These are phyloP conservation scores for Podospora conica DNA, from an alignment of 495 filamentous ascomycete genomes.

Conservation along the genomic window DNA sequence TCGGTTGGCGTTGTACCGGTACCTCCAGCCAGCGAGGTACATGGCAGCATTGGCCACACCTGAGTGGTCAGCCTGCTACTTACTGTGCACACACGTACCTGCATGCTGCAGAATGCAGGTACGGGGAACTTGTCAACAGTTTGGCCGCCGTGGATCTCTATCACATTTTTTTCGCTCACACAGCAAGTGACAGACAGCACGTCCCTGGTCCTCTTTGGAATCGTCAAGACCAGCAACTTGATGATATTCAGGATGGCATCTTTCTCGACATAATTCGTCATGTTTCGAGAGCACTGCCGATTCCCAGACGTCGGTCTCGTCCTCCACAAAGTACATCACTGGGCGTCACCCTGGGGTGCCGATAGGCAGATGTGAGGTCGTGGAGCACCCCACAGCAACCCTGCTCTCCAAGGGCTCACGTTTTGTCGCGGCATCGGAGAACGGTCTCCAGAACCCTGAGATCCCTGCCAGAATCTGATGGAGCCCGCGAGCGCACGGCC, in stretches of 20 bases:
- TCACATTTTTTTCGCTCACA: slow-evolving; percentile 4
- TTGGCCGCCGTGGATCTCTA: slow-evolving; percentile 8
- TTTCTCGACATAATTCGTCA: neutral
- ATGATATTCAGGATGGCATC: neutral
- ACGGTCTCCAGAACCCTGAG: slow-evolving; percentile 4
- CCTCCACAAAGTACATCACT: neutral
- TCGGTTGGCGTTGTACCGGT: slow-evolving; percentile 2
- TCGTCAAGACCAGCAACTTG: neutral
- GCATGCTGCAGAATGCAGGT: slow-evolving; percentile 25
- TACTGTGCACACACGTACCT: slow-evolving; percentile 15
- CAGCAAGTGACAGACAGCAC: neutral
- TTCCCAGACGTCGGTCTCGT: too few species aligned
- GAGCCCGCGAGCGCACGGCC: slow-evolving; percentile 5
- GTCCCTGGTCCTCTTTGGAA: neutral
- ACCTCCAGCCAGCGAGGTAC: slow-evolving; percentile 6
- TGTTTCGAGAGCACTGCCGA: neutral
- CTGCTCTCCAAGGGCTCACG: slow-evolving; percentile 2
- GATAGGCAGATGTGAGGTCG: neutral
- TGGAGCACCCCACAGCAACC: neutral
- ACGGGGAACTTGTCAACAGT: slow-evolving; percentile 13
- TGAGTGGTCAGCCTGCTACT: neutral
- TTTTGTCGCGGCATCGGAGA: slow-evolving; percentile 12
- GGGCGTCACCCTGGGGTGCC: neutral
- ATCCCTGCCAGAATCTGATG: neutral
- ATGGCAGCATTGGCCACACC: slow-evolving; percentile 1